phyloP scores from a whole-genome alignment of 192 early-diverging fungal genomes.

The Rhizoclosmatium sp. region DNA sequence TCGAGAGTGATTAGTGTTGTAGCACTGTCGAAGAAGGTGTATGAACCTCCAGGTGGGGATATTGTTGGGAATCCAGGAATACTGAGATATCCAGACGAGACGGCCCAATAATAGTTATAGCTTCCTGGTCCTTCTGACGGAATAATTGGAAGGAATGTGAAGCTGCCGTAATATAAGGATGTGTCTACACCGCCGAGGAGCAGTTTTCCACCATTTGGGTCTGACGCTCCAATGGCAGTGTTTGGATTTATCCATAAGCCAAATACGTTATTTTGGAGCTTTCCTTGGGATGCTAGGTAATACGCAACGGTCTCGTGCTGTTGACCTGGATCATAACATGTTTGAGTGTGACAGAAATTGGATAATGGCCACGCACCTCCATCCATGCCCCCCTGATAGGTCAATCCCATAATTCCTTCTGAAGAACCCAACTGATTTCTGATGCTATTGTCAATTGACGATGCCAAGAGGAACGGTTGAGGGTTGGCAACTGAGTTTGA shows the following conservation, averaged over 20 bases:
- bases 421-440: background rate
- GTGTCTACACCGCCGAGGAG: conserved; percentile 5
- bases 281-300: background rate
- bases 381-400: background rate
- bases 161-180: conserved; percentile 5
- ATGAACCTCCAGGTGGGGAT: background rate
- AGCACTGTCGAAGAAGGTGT: conserved; percentile 10
- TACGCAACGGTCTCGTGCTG: background rate
- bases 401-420: conserved; percentile 26
- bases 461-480: no score
- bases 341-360: no score
- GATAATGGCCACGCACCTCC: background rate
- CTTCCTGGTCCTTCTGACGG: background rate
- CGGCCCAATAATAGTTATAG: conserved; percentile 20
- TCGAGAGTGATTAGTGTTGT: conserved; percentile 26
- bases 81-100: background rate
- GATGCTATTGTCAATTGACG: background rate
- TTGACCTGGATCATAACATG: background rate
- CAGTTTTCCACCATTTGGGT: background rate
- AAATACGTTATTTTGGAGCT: conserved; percentile 2
- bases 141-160: conserved; percentile 21
- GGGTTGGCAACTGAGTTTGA: no score
- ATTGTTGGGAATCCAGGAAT: background rate
- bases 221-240: background rate
- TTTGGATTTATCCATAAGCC: conserved; percentile 21